Conservation (phyloP, 352 stramenopile genomes). For the Thraustotheca clavata region DNA sequence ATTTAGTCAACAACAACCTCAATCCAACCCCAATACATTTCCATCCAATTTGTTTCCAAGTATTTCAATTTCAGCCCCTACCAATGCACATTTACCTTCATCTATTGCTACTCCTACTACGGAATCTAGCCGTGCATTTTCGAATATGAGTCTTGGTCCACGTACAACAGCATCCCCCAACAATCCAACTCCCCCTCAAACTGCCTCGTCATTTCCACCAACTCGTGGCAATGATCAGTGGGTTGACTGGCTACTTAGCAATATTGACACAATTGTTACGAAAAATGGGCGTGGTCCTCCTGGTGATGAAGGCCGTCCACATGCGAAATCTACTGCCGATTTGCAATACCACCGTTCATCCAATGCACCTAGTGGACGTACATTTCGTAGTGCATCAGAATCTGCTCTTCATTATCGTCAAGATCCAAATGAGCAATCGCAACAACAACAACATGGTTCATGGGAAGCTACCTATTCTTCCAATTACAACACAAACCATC, state of each 20-base stretch:
- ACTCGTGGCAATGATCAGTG: conserved; percentile 18
- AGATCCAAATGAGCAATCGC: background rate
- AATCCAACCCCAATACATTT: background rate
- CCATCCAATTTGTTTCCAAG: conserved; percentile 13
- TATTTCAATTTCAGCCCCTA: conserved; percentile 8
- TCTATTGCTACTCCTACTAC: conserved; percentile 11
- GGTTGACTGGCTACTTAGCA: conserved; percentile 19
- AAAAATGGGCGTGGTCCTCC: background rate
- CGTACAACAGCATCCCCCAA: background rate
- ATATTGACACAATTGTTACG: conserved; percentile 18
- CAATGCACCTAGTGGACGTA: background rate
- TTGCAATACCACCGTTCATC: background rate
- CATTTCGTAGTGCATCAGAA: conserved; percentile 15
- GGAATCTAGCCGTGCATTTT: conserved; percentile 16
- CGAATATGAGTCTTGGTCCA: conserved; percentile 14
- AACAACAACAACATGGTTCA: background rate
- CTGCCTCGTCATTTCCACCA: background rate
- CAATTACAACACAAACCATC: background rate
- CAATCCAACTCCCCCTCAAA: background rate
- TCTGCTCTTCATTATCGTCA: background rate
- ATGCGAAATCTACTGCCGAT: background rate
- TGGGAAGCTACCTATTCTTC: background rate
- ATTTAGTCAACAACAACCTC: background rate
- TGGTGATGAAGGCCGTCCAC: background rate
- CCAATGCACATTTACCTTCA: background rate